These are phyloP conservation scores for Alternaria solani DNA, from an alignment of 2,329 filamentous ascomycete genomes.

Conservation along the genomic window DNA sequence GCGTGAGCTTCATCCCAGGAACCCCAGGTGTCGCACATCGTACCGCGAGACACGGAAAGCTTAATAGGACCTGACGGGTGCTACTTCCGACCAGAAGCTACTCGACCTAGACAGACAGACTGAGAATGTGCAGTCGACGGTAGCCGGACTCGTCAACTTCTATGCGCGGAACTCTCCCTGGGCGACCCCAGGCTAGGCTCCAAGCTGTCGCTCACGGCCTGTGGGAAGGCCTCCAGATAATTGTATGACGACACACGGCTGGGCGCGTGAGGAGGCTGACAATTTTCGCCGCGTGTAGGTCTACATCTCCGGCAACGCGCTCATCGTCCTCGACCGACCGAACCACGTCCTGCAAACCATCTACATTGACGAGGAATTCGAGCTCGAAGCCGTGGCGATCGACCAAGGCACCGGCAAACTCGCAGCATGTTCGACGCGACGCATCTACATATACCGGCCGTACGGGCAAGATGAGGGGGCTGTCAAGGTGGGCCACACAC, in stretches of 20 bases:
- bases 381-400: slow-evolving; percentile 79
- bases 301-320: slow-evolving; percentile 88
- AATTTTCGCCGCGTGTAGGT: slow-evolving; percentile 59
- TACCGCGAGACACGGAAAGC: slow-evolving; percentile 10
- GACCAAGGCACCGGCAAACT: slow-evolving; percentile 87
- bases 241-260: slow-evolving; percentile 62
- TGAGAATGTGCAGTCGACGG: slow-evolving; percentile 21
- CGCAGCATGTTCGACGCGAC: slow-evolving; percentile 72
- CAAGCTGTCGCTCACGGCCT: slow-evolving; percentile 77
- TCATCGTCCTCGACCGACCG: slow-evolving; percentile 81
- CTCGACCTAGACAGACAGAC: neutral
- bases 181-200: slow-evolving; percentile 78
- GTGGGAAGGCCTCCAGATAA: slow-evolving; percentile 76
- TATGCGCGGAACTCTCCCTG: slow-evolving; percentile 82
- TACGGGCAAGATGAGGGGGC: slow-evolving; percentile 73
- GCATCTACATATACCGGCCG: slow-evolving; percentile 81
- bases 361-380: slow-evolving; percentile 76
- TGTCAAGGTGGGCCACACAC: slow-evolving; percentile 68
- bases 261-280: slow-evolving; percentile 17
- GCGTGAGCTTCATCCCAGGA: slow-evolving; percentile 34
- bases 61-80: neutral
- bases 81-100: neutral
- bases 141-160: slow-evolving; percentile 25
- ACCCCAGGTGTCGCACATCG: slow-evolving; percentile 19
- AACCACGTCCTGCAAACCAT: slow-evolving; percentile 85